phyloP scores from a whole-genome alignment of 2,329 filamentous ascomycete species.

The Claviceps africana region DNA sequence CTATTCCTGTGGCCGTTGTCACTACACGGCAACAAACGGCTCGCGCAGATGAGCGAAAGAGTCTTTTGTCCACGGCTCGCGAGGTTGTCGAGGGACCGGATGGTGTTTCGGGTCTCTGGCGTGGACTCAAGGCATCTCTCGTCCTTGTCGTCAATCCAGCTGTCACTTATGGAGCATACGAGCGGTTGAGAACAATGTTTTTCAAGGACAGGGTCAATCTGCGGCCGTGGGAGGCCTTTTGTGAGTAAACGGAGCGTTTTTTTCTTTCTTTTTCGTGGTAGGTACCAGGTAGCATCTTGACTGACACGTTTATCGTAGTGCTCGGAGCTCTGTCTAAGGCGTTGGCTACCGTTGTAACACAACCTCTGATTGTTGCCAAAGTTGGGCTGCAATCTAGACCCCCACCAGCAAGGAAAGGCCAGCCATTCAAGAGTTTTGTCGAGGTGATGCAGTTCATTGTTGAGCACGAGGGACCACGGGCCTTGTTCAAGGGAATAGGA shows the following conservation, averaged over 20 bases:
- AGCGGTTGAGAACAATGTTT: constrained; percentile 63
- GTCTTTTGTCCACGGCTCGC: constrained; percentile 70
- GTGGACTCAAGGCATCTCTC: constrained; percentile 87
- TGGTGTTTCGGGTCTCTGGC: constrained; percentile 79
- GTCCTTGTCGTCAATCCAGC: constrained; percentile 92
- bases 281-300: no score
- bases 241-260: constrained; percentile 41
- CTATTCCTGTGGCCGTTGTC: constrained; percentile 88
- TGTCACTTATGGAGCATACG: constrained; percentile 95
- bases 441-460: constrained; percentile 95
- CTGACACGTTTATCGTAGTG: constrained; percentile 34
- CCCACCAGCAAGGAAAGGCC: constrained; percentile 68
- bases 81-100: constrained; percentile 88
- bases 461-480: constrained; percentile 65
- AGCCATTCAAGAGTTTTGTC: constrained; percentile 82
- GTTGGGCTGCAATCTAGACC: constrained; percentile 91
- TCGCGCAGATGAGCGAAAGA: constrained; percentile 68
- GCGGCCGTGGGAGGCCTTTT: constrained; percentile 75
- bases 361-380: constrained; percentile 94
- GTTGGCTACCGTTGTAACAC: constrained; percentile 79
- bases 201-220: constrained; percentile 67
- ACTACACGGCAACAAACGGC: constrained; percentile 96
- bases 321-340: constrained; percentile 88
- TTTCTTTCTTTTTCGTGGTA: neutral
- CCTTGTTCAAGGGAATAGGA: constrained; percentile 93